Percentiles rank a stretch among this genome's conserved stretches.
Evolutionary conservation across 257 asterid species (phyloP).

Genomic region (Solanum pimpinellifolium): DNA sequence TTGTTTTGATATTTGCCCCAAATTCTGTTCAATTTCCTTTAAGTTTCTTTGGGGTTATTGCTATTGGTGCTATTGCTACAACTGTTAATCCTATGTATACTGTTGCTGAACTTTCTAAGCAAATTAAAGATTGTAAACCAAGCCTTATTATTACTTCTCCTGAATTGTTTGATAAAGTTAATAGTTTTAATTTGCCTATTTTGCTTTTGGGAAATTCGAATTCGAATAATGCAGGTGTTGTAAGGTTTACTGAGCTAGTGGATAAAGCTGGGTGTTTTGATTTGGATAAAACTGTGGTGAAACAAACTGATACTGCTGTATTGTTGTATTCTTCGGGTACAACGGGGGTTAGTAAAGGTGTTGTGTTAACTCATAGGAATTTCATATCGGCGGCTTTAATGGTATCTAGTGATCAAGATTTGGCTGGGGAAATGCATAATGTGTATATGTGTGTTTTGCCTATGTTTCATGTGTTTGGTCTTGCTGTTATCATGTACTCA

Average conservation of each 20-base stretch:
- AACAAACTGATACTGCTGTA: constrained; percentile 60
- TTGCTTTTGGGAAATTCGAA: constrained; percentile 29
- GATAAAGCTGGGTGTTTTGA: constrained; percentile 30
- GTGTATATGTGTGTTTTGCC: constrained; percentile 62
- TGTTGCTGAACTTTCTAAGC: constrained; percentile 60
- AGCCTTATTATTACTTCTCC: constrained; percentile 69
- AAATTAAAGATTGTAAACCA: constrained; percentile 52
- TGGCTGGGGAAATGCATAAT: constrained; percentile 41
- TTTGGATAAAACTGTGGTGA: constrained; percentile 20
- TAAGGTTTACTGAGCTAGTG: constrained; percentile 34
- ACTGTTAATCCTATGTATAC: constrained; percentile 73
- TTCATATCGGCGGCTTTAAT: constrained; percentile 60
- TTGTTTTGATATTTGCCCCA: constrained; percentile 66
- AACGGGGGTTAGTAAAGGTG: constrained; percentile 88
- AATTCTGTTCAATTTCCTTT: constrained; percentile 58
- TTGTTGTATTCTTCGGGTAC: constrained; percentile 91
- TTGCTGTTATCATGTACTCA: constrained; percentile 51
- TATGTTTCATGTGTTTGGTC: constrained; percentile 92
- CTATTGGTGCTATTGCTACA: constrained; percentile 76
- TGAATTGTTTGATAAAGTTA: constrained; percentile 47
- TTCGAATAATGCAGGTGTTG: not conserved
- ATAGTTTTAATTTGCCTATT: constrained; percentile 43
- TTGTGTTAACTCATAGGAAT: constrained; percentile 59
- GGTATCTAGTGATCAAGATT: constrained; percentile 63
- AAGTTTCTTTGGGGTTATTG: constrained; percentile 47